Conservation (phyloP, 1,139 yeast species). For the Kodamaea arcana region DNA sequence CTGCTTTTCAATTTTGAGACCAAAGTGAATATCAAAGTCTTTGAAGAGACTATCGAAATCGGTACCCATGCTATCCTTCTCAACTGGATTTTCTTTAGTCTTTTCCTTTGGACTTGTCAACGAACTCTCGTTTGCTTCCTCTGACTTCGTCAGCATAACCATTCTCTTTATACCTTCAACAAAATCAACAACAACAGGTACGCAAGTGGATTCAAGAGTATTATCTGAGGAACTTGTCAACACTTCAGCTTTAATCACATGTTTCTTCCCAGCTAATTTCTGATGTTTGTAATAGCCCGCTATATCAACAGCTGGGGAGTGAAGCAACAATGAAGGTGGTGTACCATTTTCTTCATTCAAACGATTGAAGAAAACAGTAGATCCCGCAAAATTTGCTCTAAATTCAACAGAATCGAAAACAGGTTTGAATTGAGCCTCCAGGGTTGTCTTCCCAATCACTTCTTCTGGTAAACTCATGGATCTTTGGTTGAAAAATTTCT, state of each 20-base stretch:
- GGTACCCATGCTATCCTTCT: neutral
- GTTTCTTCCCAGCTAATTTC: constrained; percentile 29
- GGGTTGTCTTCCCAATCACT: neutral
- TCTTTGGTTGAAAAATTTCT: constrained; percentile 29
- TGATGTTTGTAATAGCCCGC: constrained; percentile 33
- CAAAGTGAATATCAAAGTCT: constrained; percentile 60
- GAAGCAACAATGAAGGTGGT: constrained; percentile 58
- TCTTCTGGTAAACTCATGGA: constrained; percentile 4
- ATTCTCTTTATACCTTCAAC: constrained; percentile 41
- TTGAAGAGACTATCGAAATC: constrained; percentile 40
- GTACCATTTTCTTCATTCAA: constrained; percentile 38
- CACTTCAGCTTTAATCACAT: constrained; percentile 50
- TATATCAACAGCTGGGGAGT: constrained; percentile 73
- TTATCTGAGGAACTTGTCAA: constrained; percentile 73
- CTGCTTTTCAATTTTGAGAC: constrained; percentile 67
- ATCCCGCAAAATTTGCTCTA: constrained; percentile 62
- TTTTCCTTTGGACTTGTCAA: neutral
- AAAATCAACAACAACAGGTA: constrained; percentile 69
- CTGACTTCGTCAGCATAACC: constrained; percentile 19
- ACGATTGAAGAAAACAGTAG: constrained; percentile 53
- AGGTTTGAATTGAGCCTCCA: constrained; percentile 20
- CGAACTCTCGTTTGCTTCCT: neutral
- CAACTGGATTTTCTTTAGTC: neutral
- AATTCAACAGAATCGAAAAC: constrained; percentile 47
- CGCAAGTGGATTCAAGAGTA: constrained; percentile 64